Evolutionary conservation across 768 basidiomycete genomes (phyloP), one percentile per base, ranked within the genome.

Genomic region (Termitomyces sp.): DNA sequence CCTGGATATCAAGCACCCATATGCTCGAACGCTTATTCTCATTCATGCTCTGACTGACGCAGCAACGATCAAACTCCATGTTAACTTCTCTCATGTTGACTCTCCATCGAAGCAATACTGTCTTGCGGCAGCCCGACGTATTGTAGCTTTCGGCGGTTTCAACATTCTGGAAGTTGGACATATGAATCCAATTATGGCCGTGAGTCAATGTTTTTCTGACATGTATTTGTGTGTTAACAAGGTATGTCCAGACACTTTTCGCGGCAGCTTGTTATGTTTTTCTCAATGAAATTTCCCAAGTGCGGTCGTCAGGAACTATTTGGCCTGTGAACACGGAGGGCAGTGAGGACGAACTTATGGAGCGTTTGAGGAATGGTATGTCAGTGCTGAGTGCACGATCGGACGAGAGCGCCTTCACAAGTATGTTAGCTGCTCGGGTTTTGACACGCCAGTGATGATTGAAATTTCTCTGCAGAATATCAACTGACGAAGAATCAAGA

Each of bases 61-160:
- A 1, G 79, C 82, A 35, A 73, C 72, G 3, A 81, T 83, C 63
- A 79, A 79, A 63, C 74, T 84, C 23, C 79, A 82, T 50, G 72
- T 72, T 56, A 71, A 74, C 6, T 81, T 81, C 61, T 70, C 74
- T 8, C 76, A 77, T 56, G 64, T 72, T 5, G 70, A 75, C 56
- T 59, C 75, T 23, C 60, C 67, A n/a, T 79, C 78, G 23, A 73
- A 75, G 54, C 70, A 76, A 54, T 70, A 67, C 38, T 79, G 78
- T 58, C 64, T 82, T 31, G 65, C 64, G 21, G 73, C 78, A 14
- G 78, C 80, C 23, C 70, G 67, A 50, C 74, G 73, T 50, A 73
- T 80, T 62, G 69, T 79, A 30, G 64, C 67, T 46, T 71, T 72
- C 55, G 74, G 70, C 8, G 72, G 73, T 43, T 62, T 73, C 23